Base-by-base conservation (phyloP, 768 basidiomycete genomes). In the Russula virescens region DNA sequence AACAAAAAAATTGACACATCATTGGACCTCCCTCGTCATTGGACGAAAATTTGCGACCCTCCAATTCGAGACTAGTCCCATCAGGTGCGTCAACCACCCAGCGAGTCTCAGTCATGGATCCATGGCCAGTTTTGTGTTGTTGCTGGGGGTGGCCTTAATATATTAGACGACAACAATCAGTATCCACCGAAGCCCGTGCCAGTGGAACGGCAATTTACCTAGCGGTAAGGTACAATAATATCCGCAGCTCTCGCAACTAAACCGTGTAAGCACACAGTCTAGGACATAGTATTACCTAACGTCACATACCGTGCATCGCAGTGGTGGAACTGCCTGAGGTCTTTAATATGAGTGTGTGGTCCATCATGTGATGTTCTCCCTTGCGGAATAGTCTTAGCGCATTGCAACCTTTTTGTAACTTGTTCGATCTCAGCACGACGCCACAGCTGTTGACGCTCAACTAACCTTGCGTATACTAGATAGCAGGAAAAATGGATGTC, bases 61-160 rank as follows among this genome's bases (percentile, higher is more conserved):
- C 78, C 2, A 85, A 72, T 64, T 86, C 85, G 0, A 85, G 58
- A 1, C 73, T 70, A 3, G 76, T 76, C 18, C 78, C 81, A 9
- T 83, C 80, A 0, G 78, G 78, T 0, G 80, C 82, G 54, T 84
- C 83, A 5, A 85, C 69, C 0, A 79, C 74, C 86, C 86, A 87
- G 45, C 76, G 75, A 0, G 82, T 80, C 58, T 74, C 76, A 0
- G 83, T 80, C 84, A 86, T 86, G 0, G 83, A 84, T 10, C 85
- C 86, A 55, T 87, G 85, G 18, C 76, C 76, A 0, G 85, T 87
- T 49, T 85, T 83, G 48, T 87, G 85, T 49, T 83, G 81, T 66
- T 79, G 75, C 63, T 86, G 83, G 1, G 82, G 55, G 63, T 87
- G 85, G 0, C 81, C 85, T 86, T 48, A 26, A 38, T 21, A 35